Evolutionary conservation across 1,139 yeast genomes (phyloP).

Genomic region (Yamadazyma dendronema): DNA sequence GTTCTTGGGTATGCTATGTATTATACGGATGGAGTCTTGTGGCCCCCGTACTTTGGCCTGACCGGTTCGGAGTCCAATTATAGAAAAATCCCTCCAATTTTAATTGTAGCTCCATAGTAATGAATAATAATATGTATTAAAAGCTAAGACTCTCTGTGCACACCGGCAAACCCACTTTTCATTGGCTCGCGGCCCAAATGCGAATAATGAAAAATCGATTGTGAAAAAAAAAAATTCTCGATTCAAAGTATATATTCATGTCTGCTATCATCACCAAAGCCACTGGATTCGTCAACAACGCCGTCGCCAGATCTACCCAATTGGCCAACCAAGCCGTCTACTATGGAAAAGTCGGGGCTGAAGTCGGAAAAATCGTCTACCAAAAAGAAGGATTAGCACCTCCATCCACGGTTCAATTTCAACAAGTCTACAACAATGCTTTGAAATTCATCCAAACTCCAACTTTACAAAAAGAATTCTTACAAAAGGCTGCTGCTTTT

Average conservation of each 20-base stretch:
- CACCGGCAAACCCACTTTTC: constrained; percentile 3
- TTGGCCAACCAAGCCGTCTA: constrained; percentile 56
- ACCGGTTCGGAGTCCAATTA: constrained; percentile 57
- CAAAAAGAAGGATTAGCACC: constrained; percentile 92
- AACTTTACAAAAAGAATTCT: constrained; percentile 47
- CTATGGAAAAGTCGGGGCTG: constrained; percentile 90
- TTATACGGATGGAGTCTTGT: constrained; percentile 88
- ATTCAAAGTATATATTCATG: constrained; percentile 20
- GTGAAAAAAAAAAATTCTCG: constrained; percentile 9
- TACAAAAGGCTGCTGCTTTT: constrained; percentile 42
- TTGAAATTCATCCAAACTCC: constrained; percentile 39
- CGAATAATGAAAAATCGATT: constrained; percentile 8
- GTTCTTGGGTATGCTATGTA: constrained; percentile 88
- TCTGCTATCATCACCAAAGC: constrained; percentile 51
- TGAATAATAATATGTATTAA: neutral
- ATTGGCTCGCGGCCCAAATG: constrained; percentile 9
- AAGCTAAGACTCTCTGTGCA: too few species aligned
- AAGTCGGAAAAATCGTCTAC: constrained; percentile 87
- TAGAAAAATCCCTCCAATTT: constrained; percentile 14
- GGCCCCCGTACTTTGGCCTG: constrained; percentile 91
- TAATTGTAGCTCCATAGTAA: too few species aligned
- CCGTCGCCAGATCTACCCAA: constrained; percentile 39
- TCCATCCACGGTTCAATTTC: constrained; percentile 77
- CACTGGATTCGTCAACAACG: constrained; percentile 39
- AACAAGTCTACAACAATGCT: constrained; percentile 63